Percentiles rank a stretch among this genome's conserved stretches.
phyloP scores from a whole-genome alignment of 202 grass and related monocot genomes.

The Schoenoplectus triqueter region DNA sequence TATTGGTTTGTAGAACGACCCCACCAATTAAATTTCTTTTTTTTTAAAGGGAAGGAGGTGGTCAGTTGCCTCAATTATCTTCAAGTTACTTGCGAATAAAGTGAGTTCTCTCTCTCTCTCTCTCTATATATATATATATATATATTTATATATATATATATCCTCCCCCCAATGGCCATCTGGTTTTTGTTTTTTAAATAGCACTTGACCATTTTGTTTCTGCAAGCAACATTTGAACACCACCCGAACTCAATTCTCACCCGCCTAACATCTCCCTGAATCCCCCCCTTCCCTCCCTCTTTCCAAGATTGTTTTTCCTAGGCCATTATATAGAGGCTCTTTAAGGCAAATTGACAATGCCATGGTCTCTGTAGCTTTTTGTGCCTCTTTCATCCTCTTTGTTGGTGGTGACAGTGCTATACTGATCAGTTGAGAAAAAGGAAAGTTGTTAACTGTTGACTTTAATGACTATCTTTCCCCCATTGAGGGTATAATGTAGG shows the following conservation, averaged over 20 bases:
- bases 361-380: background rate
- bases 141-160: too few relatives aligned
- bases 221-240: background rate
- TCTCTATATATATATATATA: background rate
- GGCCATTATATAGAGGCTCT: background rate
- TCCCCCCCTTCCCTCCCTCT: too few relatives aligned
- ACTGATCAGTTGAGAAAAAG: constrained; percentile 4
- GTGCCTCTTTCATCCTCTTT: background rate
- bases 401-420: background rate
- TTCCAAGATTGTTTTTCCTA: background rate
- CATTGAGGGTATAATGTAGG: background rate
- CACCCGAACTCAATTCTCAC: too few relatives aligned
- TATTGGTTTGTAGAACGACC: constrained; percentile 15
- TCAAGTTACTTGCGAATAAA: constrained; percentile 76
- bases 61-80: constrained; percentile 70
- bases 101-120: constrained; percentile 45
- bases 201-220: background rate
- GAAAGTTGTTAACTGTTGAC: background rate
- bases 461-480: background rate
- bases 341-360: background rate
- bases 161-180: background rate
- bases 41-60: constrained; percentile 70
- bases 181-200: background rate
- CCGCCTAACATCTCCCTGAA: too few relatives aligned
- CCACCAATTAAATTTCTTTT: background rate